phyloP scores from a whole-genome alignment of 768 basidiomycete species.

The Boletus tomentosulus region DNA sequence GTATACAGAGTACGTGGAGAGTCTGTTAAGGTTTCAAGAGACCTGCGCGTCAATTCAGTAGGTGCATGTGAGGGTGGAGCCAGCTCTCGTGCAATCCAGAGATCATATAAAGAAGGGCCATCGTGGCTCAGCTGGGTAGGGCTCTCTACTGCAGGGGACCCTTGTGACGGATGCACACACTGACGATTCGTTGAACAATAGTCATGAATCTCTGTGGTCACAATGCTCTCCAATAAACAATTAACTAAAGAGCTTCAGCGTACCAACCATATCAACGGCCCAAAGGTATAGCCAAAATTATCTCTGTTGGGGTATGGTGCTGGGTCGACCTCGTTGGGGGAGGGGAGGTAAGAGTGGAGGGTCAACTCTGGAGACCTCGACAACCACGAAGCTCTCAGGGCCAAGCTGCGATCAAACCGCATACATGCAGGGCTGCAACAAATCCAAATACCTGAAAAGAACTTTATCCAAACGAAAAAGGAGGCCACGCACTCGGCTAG shows the following conservation, averaged over 20 bases:
- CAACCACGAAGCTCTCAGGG: slow-evolving; percentile 45
- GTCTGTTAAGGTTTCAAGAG: slow-evolving; percentile 44
- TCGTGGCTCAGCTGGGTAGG: slow-evolving; percentile 48
- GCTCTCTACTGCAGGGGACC: slow-evolving; percentile 25
- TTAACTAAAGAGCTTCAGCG: neutral
- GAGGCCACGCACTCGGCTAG: slow-evolving; percentile 37
- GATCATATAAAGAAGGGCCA: slow-evolving; percentile 41
- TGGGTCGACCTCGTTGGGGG: neutral
- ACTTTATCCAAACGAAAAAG: neutral
- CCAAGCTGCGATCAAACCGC: slow-evolving; percentile 46
- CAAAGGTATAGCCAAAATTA: neutral
- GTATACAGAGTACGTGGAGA: slow-evolving; percentile 3
- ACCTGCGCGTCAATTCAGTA: slow-evolving; percentile 30
- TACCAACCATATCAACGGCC: neutral
- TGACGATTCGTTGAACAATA: neutral
- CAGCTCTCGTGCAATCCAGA: slow-evolving; percentile 35
- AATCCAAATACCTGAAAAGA: slow-evolving; percentile 39
- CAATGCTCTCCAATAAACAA: neutral
- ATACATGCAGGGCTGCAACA: slow-evolving; percentile 51
- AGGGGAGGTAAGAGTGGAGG: neutral
- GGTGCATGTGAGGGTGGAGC: neutral
- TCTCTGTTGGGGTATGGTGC: neutral
- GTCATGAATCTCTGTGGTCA: neutral
- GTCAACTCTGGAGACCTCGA: slow-evolving; percentile 18
- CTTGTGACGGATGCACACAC: neutral